Percentiles rank a stretch among this genome's conserved stretches.
Evolutionary conservation across 78 protist species (phyloP).

Genomic region (Protostelium mycophagum): DNA sequence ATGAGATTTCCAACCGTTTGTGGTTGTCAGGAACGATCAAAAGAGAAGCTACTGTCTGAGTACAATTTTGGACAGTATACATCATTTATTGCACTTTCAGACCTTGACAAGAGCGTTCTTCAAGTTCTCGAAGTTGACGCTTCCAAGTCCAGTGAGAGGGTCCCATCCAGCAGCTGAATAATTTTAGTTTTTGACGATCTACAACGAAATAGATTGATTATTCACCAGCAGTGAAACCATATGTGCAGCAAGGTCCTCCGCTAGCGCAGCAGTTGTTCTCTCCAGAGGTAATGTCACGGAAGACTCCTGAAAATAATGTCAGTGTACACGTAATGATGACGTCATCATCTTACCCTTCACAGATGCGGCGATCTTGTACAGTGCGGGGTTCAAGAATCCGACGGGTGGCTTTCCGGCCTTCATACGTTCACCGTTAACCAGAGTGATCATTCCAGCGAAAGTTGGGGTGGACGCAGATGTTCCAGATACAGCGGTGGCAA

Average conservation of each 20-base stretch:
- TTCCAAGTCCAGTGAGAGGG: too few species aligned
- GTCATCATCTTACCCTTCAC: slow-evolving; percentile 3
- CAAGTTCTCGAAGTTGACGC: too few species aligned
- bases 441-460: slow-evolving; percentile 44
- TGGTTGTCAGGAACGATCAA: too few species aligned
- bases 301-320: slow-evolving; percentile 4
- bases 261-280: slow-evolving; percentile 32
- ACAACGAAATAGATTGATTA: too few species aligned
- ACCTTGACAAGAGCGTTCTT: too few species aligned
- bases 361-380: slow-evolving; percentile 25
- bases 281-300: slow-evolving; percentile 50
- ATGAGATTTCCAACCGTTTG: too few species aligned
- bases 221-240: slow-evolving; percentile 39
- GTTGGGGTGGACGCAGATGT: slow-evolving; percentile 58
- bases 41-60: too few species aligned
- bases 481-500: slow-evolving; percentile 22
- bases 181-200: too few species aligned
- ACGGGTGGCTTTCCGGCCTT: slow-evolving; percentile 22
- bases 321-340: background rate
- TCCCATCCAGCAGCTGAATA: too few species aligned
- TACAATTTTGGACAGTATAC: too few species aligned
- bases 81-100: too few species aligned
- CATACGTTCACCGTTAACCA: slow-evolving; percentile 40
- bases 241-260: slow-evolving; percentile 8
- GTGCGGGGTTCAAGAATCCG: slow-evolving; percentile 76